These are phyloP conservation scores for Solanum megistacrolobum DNA, from an alignment of 257 asterid species.

Conservation along the genomic window DNA sequence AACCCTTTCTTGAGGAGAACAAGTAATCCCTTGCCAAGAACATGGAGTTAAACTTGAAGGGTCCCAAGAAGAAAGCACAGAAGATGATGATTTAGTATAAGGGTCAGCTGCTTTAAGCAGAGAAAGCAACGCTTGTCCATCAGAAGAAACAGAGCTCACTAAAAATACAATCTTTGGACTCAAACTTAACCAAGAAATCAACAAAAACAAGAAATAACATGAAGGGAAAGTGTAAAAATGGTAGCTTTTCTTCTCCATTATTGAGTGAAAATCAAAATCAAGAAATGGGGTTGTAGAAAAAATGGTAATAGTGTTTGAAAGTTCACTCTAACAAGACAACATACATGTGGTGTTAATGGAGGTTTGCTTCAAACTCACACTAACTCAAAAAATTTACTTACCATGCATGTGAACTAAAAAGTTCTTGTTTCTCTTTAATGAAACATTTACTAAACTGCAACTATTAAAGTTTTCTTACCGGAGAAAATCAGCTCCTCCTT, in stretches of 20 bases:
- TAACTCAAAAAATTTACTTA: conserved; percentile 1
- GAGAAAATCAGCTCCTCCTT: conserved; percentile 7
- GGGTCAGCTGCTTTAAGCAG: conserved; percentile 52
- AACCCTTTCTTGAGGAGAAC: conserved; percentile 82
- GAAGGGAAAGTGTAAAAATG: background rate
- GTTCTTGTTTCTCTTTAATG: background rate
- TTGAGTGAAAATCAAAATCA: background rate
- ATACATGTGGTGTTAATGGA: conserved; percentile 41
- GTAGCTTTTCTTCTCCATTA: conserved; percentile 29
- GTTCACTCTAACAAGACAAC: conserved; percentile 26
- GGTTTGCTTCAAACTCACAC: conserved; percentile 34
- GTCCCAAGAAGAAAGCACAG: conserved; percentile 68
- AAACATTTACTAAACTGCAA: background rate
- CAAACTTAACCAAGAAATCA: conserved; percentile 10
- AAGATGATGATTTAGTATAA: conserved; percentile 41
- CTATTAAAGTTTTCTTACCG: conserved; percentile 9
- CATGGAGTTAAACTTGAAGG: conserved; percentile 68
- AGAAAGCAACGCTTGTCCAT: conserved; percentile 80
- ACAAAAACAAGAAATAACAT: conserved; percentile 9
- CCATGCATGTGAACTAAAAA: conserved; percentile 41
- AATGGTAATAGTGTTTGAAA: background rate
- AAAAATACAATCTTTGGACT: background rate
- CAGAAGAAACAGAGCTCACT: conserved; percentile 49
- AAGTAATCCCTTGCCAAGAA: conserved; percentile 87
- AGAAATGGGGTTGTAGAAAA: background rate